Percentiles rank a stretch among this genome's conserved stretches.
These are phyloP conservation scores for Xylaria digitata DNA, from an alignment of 2,329 filamentous ascomycete species.

Conservation along the genomic window DNA sequence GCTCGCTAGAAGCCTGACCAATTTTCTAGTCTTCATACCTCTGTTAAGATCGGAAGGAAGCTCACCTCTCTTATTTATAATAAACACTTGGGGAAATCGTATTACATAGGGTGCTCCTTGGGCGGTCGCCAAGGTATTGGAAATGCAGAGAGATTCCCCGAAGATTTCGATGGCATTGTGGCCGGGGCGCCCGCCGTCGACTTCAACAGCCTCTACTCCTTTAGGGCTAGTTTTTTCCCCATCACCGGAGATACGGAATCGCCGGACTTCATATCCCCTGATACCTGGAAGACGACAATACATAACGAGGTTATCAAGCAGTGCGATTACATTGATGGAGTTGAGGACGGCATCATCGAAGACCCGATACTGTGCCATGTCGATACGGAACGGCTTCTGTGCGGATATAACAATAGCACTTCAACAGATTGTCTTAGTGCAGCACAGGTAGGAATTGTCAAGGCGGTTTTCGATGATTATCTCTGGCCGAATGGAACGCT, in stretches of 20 bases:
- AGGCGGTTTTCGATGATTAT: conserved; percentile 56
- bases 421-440: conserved; percentile 55
- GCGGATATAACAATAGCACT: conserved; percentile 45
- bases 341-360: conserved; percentile 55
- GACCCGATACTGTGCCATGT: conserved; percentile 54
- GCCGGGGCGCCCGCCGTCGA: conserved; percentile 59
- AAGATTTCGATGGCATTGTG: conserved; percentile 68
- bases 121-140: conserved; percentile 70
- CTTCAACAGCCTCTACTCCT: conserved; percentile 51
- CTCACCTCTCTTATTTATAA: conserved; percentile 62
- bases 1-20: background rate
- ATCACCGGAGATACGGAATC: conserved; percentile 51
- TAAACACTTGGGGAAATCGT: conserved; percentile 55
- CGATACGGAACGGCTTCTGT: conserved; percentile 50
- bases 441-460: conserved; percentile 57
- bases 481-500: conserved; percentile 57
- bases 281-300: conserved; percentile 47
- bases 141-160: conserved; percentile 63
- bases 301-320: conserved; percentile 52
- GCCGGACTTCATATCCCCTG: conserved; percentile 44
- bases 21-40: conserved; percentile 56
- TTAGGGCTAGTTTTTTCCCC: conserved; percentile 58
- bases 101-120: conserved; percentile 69
- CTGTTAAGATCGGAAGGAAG: conserved; percentile 60
- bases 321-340: conserved; percentile 56